Evolutionary conservation across 2,329 filamentous ascomycete species (phyloP), one percentile per base, ranked within the genome.

Genomic region (Colletotrichum paranaense): DNA sequence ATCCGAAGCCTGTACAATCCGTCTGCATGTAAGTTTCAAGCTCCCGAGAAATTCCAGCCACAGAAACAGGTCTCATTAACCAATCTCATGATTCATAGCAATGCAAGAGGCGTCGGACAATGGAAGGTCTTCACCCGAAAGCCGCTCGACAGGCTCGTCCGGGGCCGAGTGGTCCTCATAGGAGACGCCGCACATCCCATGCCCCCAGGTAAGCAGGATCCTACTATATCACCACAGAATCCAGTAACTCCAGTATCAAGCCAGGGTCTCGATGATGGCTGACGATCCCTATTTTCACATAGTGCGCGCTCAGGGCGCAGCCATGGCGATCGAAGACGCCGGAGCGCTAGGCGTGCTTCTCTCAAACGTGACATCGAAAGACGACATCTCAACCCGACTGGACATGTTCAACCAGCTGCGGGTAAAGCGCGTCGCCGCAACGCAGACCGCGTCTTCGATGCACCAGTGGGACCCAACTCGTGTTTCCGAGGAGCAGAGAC

Each of bases 271-370:
- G 26, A 26, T 26, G 26, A 26, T 26, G 26, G 26, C 26, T 26
- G 26, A 26, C 26, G 0, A 26, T 26, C 26, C 26, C 26, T 1
- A 0, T 26, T 5, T 26, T 26, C 26, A 26, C 0, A 22, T 5
- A 64, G 62, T 55, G 30, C 62, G 62, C 24, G 62, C 62, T 19
- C 62, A 64, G 32, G 62, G 62, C 4, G 62, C 62, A 7, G 11
- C 62, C 9, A 64, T 64, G 62, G 62, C 62, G 19, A 64, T 64
- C 9, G 62, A 64, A 38, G 62, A 64, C 30, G 62, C 62, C 2
- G 62, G 49, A 3, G 46, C 62, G 19, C 62, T 64, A 6, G 62
- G 62, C 8, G 62, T 64, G 9, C 62, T 64, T 6, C 22, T 64
- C 1, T 64, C 62, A n/a, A 11, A 38, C 5, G 2, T 28, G 4